phyloP scores from a whole-genome alignment of 768 basidiomycete species.

The Mycena epipterygia region DNA sequence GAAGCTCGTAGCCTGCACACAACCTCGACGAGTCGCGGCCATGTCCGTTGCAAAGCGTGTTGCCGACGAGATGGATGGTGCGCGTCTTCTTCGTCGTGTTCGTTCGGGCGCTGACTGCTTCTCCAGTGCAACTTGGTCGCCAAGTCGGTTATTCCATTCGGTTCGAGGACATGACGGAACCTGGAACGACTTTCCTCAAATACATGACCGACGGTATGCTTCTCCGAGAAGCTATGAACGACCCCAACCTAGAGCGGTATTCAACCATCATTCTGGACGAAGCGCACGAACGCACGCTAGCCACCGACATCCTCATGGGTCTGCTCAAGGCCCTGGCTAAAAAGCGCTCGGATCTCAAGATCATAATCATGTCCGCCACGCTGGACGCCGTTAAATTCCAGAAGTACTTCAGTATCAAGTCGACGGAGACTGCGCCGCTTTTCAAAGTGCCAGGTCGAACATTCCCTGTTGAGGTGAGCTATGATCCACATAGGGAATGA shows the following conservation, averaged over 20 bases:
- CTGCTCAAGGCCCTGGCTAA: constrained; percentile 89
- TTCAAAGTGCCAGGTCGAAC: constrained; percentile 95
- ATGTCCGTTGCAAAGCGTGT: constrained; percentile 99
- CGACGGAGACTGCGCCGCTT: constrained; percentile 70
- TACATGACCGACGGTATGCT: constrained; percentile 99
- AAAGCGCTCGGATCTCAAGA: constrained; percentile 89
- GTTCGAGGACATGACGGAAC: constrained; percentile 96
- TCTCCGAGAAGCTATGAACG: constrained; percentile 98
- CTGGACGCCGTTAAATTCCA: constrained; percentile 98
- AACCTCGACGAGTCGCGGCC: constrained; percentile 95
- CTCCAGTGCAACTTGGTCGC: constrained; percentile 87
- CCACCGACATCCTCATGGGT: constrained; percentile 99
- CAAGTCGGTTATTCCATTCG: constrained; percentile 98
- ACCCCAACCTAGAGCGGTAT: constrained; percentile 88
- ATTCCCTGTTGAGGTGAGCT: constrained; percentile 83
- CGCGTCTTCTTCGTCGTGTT: constrained; percentile 44
- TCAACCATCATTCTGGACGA: constrained; percentile 99
- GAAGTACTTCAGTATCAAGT: constrained; percentile 83
- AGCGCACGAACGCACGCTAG: constrained; percentile 97
- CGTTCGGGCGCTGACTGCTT: constrained; percentile 14
- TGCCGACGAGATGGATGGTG: constrained; percentile 98
- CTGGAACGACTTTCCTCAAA: constrained; percentile 93
- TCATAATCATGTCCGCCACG: constrained; percentile 99
- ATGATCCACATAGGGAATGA: not conserved
- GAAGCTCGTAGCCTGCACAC: constrained; percentile 96